A percentile compares a stretch with the other conserved stretches of the same genome.
Evolutionary conservation across 441 rosid genomes (phyloP).

Genomic region (Melastoma candidum): DNA sequence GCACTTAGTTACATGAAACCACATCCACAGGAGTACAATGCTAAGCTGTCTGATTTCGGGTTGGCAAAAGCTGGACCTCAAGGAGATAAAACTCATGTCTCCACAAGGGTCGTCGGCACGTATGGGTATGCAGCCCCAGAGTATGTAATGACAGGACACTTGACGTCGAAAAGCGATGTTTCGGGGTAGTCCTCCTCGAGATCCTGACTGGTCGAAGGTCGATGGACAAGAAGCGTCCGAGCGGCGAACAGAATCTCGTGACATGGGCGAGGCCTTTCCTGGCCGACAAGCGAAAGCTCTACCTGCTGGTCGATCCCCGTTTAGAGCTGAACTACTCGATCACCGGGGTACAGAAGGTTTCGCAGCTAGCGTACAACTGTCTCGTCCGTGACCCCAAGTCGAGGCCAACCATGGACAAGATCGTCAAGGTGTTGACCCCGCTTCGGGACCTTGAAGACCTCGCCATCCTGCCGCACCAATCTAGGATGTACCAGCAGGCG

Average conservation of each 20-base stretch:
- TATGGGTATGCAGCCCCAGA: conserved; percentile 53
- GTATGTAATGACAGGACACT: conserved; percentile 48
- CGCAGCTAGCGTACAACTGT: conserved; percentile 53
- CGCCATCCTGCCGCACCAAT: conserved; percentile 43
- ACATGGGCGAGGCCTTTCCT: conserved; percentile 41
- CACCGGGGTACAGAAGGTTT: conserved; percentile 61
- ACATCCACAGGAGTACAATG: conserved; percentile 32
- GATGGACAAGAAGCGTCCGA: conserved; percentile 49
- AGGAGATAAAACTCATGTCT: conserved; percentile 45
- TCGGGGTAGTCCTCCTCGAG: conserved; percentile 42
- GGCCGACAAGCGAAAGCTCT: conserved; percentile 36
- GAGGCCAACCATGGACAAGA: conserved; percentile 62
- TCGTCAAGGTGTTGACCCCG: conserved; percentile 53
- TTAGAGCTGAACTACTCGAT: conserved; percentile 58
- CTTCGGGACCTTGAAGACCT: conserved; percentile 57
- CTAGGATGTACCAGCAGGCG: conserved; percentile 49
- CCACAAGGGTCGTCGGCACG: conserved; percentile 45
- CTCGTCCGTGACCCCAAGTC: conserved; percentile 55
- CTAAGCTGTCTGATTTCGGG: conserved; percentile 49
- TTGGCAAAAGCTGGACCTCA: conserved; percentile 50
- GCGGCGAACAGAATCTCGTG: conserved; percentile 43
- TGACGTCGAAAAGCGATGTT: conserved; percentile 50
- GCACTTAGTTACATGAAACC: conserved; percentile 1
- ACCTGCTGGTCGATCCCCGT: conserved; percentile 40
- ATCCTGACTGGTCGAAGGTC: conserved; percentile 46